Percentiles rank a stretch among this genome's conserved stretches.
phyloP scores from a whole-genome alignment of 2,329 filamentous ascomycete genomes.

The Hypoxylon sp. region DNA sequence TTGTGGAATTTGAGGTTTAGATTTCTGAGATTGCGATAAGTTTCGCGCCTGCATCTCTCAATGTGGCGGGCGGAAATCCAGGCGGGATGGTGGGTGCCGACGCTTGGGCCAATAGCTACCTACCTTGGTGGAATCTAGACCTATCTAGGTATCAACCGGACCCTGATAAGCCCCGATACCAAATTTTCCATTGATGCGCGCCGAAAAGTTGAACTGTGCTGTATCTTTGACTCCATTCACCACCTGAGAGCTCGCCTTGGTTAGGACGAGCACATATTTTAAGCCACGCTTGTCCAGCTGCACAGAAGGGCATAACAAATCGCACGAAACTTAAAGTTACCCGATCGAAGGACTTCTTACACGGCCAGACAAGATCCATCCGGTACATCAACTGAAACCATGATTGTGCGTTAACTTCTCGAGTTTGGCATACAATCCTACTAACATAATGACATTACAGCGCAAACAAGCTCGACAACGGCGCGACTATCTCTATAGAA shows the following conservation, averaged over 20 bases:
- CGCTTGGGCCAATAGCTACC: constrained; percentile 31
- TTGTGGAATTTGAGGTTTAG: constrained; percentile 46
- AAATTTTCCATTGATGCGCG: constrained; percentile 35
- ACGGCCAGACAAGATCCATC: neutral
- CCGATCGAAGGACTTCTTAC: neutral
- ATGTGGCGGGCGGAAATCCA: constrained; percentile 44
- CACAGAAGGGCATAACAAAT: neutral
- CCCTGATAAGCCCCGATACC: constrained; percentile 35
- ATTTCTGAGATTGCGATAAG: constrained; percentile 46
- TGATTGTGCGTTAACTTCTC: constrained; percentile 44
- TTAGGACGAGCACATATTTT: neutral
- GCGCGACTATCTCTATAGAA: constrained; percentile 90
- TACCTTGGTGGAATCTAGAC: constrained; percentile 6
- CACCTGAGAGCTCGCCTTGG: neutral
- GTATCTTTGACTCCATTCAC: constrained; percentile 11
- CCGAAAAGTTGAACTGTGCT: constrained; percentile 17
- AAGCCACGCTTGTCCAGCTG: neutral
- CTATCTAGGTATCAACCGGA: constrained; percentile 19
- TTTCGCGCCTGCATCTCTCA: constrained; percentile 45
- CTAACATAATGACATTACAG: constrained; percentile 52
- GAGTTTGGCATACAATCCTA: constrained; percentile 10
- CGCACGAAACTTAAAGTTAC: neutral
- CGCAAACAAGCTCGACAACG: constrained; percentile 83
- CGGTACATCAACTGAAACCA: constrained; percentile 23
- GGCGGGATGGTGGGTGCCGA: constrained; percentile 39